A percentile compares a stretch with the other conserved stretches of the same genome.
Evolutionary conservation across 2,329 filamentous ascomycete species (phyloP).

Genomic region (Colletotrichum sp.): DNA sequence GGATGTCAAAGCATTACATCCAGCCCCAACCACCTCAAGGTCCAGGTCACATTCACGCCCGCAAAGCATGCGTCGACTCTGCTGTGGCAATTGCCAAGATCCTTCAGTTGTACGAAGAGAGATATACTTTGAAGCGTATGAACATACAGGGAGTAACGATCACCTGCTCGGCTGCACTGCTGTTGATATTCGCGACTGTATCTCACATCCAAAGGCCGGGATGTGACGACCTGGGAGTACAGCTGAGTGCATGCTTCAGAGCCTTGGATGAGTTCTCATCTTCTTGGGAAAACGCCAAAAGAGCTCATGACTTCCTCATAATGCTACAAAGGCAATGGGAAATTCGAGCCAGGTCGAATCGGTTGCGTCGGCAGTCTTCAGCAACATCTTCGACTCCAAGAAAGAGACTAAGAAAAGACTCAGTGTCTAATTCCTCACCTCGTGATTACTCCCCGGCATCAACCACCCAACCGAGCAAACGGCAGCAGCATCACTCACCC

Average conservation of each 20-base stretch:
- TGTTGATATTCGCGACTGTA: background rate
- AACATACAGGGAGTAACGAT: background rate
- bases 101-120: background rate
- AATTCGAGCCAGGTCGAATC: background rate
- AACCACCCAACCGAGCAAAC: background rate
- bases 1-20: background rate
- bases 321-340: constrained; percentile 22
- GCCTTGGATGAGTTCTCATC: background rate
- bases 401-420: background rate
- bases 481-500: background rate
- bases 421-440: background rate
- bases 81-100: background rate
- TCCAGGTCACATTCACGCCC: constrained; percentile 23
- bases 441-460: background rate
- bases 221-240: background rate
- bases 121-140: background rate
- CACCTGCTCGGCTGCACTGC: background rate
- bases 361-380: background rate
- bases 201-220: background rate
- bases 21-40: constrained; percentile 21
- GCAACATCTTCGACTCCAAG: background rate
- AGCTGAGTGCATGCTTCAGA: background rate
- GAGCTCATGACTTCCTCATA: constrained; percentile 25
- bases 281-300: constrained; percentile 26
- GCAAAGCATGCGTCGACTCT: background rate